Evolutionary conservation across 1,139 yeast genomes (phyloP), one percentile per base, ranked within the genome.

Genomic region (Protomyces inouyei): DNA sequence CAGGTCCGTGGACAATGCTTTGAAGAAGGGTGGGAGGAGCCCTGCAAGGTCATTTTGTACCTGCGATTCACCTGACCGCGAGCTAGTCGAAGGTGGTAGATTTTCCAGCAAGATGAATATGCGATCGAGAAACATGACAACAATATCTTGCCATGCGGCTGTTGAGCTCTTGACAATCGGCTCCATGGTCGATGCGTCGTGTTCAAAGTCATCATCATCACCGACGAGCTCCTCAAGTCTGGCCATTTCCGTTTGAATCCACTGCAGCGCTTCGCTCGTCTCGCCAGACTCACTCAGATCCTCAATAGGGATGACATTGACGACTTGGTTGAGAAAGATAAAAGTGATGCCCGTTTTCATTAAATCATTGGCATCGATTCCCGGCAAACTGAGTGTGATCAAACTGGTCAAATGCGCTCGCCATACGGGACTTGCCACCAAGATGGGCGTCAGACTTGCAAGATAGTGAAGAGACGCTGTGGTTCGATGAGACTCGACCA

Each of bases 351-450:
- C 79, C 0, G 97, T 86, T 72, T 92, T 85, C 35, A 80, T 82
- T 64, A 91, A 79, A 75, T 93, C 98, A 73, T 92, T 93, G 0
- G 95, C 84, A 73, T 93, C 98, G 55, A 93, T 85, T 25, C 95
- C 97, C 0, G 92, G 89, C 14, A 92, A 75, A 0, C 87, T 78
- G 73, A 89, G 79, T 60, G 85, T 83, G 51, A 92, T 73, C 23
- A 93, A 77, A 65, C 95, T 83, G 0, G 95, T 83, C 35, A 90
- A 77, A 72, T 93, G 98, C 14, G 89, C 85, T 61, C 97, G 79
- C 73, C 82, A 90, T 1, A 85, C 75, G 0, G 88, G 87, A 3
- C 84, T 80, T 25, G 79, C 75, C 0, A 88, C 86, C 78, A 93
- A 83, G 68, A 82, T 84, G 67, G 96, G 80, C 0, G 88, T 82